These are phyloP conservation scores for Diaporthe longicolla DNA, from an alignment of 2,329 filamentous ascomycete genomes.

Conservation along the genomic window DNA sequence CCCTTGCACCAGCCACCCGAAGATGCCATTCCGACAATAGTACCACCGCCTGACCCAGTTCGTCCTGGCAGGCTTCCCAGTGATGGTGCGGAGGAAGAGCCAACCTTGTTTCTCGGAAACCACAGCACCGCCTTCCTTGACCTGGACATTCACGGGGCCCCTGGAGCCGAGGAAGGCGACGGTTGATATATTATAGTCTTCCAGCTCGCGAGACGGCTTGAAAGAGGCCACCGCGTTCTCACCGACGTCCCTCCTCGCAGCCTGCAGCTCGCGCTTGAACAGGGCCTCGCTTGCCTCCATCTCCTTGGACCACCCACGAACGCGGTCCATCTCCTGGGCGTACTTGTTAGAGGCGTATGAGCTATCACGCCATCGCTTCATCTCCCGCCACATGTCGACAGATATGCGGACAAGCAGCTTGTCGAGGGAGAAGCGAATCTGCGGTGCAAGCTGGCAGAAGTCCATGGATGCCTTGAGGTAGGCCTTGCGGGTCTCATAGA, in stretches of 20 bases:
- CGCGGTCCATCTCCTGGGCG: conserved; percentile 87
- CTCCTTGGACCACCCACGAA: conserved; percentile 92
- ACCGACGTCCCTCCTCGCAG: conserved; percentile 85
- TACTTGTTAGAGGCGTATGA: conserved; percentile 76
- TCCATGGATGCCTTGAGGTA: conserved; percentile 96
- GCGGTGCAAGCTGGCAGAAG: conserved; percentile 89
- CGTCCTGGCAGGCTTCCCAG: conserved; percentile 91
- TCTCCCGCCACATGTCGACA: conserved; percentile 89
- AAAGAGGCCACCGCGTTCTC: conserved; percentile 78
- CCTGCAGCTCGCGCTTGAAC: conserved; percentile 85
- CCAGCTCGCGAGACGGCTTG: conserved; percentile 90
- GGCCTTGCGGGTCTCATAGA: conserved; percentile 91
- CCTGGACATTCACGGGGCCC: conserved; percentile 75
- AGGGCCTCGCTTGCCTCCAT: conserved; percentile 91
- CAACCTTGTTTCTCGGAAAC: conserved; percentile 91
- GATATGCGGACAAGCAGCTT: conserved; percentile 88
- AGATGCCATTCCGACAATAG: conserved; percentile 95
- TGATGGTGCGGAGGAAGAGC: conserved; percentile 85
- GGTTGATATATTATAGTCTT: conserved; percentile 91
- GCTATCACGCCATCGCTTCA: conserved; percentile 79
- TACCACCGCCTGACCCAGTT: conserved; percentile 94
- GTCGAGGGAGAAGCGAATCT: conserved; percentile 87
- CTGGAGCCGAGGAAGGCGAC: conserved; percentile 86
- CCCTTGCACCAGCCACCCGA: conserved; percentile 92
- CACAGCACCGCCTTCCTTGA: conserved; percentile 62